A percentile compares a stretch with the other conserved stretches of the same genome.
phyloP scores from a whole-genome alignment of 352 stramenopile genomes.

The Phytophthora nicotianae region DNA sequence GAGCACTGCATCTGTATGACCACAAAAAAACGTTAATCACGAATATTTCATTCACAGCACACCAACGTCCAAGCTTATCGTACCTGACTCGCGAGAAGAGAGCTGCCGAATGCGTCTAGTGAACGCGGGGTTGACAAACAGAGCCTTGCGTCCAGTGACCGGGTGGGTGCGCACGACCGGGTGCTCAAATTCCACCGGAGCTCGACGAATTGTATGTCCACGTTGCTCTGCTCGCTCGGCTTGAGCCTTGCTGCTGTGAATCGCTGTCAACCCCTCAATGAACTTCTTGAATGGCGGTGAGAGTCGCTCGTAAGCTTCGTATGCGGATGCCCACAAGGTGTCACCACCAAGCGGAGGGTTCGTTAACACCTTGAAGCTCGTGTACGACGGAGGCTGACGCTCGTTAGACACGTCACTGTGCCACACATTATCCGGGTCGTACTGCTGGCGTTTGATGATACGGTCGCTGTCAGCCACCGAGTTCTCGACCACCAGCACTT shows the following conservation, averaged over 20 bases:
- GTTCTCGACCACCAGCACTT: constrained; percentile 22
- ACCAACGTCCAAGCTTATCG: too few relatives aligned
- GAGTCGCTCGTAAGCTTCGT: constrained; percentile 54
- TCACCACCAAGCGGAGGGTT: constrained; percentile 43
- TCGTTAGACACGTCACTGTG: constrained; percentile 48
- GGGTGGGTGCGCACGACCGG: constrained; percentile 49
- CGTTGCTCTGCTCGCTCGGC: constrained; percentile 26
- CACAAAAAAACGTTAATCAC: neutral
- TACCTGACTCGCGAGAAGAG: constrained; percentile 43
- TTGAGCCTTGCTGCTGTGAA: constrained; percentile 54
- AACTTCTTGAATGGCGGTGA: constrained; percentile 44
- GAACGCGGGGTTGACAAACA: constrained; percentile 48
- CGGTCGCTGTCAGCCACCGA: constrained; percentile 17
- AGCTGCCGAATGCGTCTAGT: constrained; percentile 46
- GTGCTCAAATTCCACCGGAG: constrained; percentile 45
- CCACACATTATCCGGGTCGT: constrained; percentile 40
- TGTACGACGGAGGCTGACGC: constrained; percentile 37
- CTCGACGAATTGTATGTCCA: constrained; percentile 38
- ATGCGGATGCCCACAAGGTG: constrained; percentile 47
- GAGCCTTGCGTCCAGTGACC: constrained; percentile 19
- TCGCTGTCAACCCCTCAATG: constrained; percentile 43
- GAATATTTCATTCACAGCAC: neutral
- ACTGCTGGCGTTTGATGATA: constrained; percentile 28
- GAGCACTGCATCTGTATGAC: constrained; percentile 9
- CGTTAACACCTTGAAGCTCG: constrained; percentile 32